A percentile compares a stretch with the other conserved stretches of the same genome.
Conservation (phyloP, 306 rosid species). For the Rosa lucieae region DNA sequence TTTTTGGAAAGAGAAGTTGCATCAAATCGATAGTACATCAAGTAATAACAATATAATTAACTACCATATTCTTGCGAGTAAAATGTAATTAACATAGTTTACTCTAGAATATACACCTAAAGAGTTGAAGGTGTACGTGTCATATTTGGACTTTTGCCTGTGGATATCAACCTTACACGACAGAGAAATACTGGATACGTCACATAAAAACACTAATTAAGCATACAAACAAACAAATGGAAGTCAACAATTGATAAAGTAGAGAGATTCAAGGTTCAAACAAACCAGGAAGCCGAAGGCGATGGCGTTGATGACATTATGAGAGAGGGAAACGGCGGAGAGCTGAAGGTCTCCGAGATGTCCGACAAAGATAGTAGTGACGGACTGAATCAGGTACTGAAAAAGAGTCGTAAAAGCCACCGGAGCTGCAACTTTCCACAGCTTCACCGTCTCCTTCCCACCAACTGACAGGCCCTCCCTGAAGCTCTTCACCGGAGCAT, state of each 20-base stretch:
- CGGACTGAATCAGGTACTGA: constrained; percentile 23
- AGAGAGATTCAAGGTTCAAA: neutral
- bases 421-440: constrained; percentile 32
- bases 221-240: neutral
- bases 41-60: no score
- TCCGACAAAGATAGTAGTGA: constrained; percentile 12
- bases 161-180: neutral
- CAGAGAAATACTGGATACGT: neutral
- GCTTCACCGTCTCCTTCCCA: constrained; percentile 38
- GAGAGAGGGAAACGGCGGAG: constrained; percentile 18
- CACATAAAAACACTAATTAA: neutral
- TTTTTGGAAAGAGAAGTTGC: no score
- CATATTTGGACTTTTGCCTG: neutral
- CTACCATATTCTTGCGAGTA: no score
- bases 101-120: no score
- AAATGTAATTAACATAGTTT: no score
- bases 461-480: constrained; percentile 16
- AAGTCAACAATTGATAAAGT: neutral
- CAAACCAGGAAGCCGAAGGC: constrained; percentile 22
- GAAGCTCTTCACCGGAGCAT: constrained; percentile 21
- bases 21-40: no score
- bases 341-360: constrained; percentile 30
- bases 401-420: constrained; percentile 20
- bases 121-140: no score
- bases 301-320: constrained; percentile 15